A percentile compares a stretch with the other conserved stretches of the same genome.
phyloP scores from a whole-genome alignment of 2,329 filamentous ascomycete genomes.

The Aspergillus tamarii region DNA sequence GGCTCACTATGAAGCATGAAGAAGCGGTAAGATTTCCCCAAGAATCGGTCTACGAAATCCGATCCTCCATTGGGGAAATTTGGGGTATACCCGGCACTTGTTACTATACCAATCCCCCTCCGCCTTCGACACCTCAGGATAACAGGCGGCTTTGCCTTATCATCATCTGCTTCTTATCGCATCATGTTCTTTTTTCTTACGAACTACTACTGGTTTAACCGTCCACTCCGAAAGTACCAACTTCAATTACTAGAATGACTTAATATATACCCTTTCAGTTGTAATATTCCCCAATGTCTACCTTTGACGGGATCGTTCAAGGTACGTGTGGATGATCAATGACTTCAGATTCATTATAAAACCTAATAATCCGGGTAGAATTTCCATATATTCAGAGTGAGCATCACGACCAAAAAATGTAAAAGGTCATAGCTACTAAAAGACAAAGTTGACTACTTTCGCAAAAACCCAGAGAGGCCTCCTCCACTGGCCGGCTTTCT shows the following conservation, averaged over 20 bases:
- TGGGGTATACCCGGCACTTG: background rate
- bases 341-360: background rate
- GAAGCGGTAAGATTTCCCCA: background rate
- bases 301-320: conserved; percentile 70
- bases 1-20: background rate
- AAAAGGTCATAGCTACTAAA: background rate
- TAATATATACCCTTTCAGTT: background rate
- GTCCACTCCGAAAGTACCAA: background rate
- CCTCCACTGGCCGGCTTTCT: conserved; percentile 83
- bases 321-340: conserved; percentile 29
- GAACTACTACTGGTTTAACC: too few relatives aligned
- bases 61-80: background rate
- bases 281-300: conserved; percentile 64
- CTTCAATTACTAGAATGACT: background rate
- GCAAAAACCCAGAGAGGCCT: conserved; percentile 54
- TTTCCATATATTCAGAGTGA: conserved; percentile 76
- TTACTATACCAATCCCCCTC: background rate
- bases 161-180: background rate
- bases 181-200: background rate
- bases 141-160: background rate
- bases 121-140: conserved; percentile 2
- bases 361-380: conserved; percentile 50
- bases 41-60: background rate
- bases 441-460: conserved; percentile 80
- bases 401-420: conserved; percentile 20